A percentile compares a stretch with the other conserved stretches of the same genome.
Evolutionary conservation across 371 early-diverging fungal genomes (phyloP).

Genomic region (Phascolomyces articulosus): DNA sequence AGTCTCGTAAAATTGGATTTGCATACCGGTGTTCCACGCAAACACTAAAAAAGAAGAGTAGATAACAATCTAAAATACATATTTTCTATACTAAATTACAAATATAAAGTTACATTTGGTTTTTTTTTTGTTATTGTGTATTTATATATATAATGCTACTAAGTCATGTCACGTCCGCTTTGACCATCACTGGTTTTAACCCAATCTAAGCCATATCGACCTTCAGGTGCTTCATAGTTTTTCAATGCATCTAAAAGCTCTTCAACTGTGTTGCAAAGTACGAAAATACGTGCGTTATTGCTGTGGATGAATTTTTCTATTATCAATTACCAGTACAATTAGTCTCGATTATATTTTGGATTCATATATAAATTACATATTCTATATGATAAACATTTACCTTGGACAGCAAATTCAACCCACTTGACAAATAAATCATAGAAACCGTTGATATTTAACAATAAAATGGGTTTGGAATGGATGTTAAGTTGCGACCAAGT

Average conservation of each 20-base stretch:
- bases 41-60: constrained; percentile 16
- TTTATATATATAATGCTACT: constrained; percentile 5
- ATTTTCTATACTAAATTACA: no score
- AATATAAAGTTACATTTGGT: no score
- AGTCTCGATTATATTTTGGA: no score
- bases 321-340: neutral
- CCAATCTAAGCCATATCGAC: constrained; percentile 65
- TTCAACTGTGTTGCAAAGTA: constrained; percentile 60
- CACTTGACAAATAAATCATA: constrained; percentile 69
- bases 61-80: no score
- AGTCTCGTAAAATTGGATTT: constrained; percentile 37
- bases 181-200: constrained; percentile 18
- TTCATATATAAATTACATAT: no score
- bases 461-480: constrained; percentile 75
- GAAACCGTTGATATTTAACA: constrained; percentile 77
- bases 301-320: constrained; percentile 62
- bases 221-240: constrained; percentile 54
- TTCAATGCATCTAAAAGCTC: constrained; percentile 64
- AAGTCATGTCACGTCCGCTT: constrained; percentile 17
- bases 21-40: constrained; percentile 18
- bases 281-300: constrained; percentile 52
- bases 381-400: no score
- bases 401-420: constrained; percentile 61
- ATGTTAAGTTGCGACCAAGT: constrained; percentile 85
- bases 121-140: neutral